Base-by-base conservation (phyloP, 768 basidiomycete species). In the Hericium erinaceus region DNA sequence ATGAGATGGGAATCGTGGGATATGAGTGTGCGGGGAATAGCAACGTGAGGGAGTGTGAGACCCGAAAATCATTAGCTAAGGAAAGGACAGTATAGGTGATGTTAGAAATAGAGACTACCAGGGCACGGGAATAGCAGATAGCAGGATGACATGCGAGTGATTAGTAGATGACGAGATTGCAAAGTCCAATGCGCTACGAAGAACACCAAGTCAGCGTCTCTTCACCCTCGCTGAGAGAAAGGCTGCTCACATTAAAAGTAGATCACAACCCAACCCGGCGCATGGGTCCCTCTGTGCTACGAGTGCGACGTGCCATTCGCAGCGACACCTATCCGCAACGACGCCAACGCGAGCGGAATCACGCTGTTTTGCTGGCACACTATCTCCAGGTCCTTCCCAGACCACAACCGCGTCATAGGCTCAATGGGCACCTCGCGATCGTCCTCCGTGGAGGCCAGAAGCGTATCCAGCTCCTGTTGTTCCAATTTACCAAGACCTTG, bases 291-390 rank as follows among this genome's bases (percentile, higher is more conserved):
- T 18, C 44, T 18, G n/a, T 46, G 20, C 44, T 46, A 46, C 18
- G 44, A 46, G n/a, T 46, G 44, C 44, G 44, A 20, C 33, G 38
- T 33, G 39, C 38, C 44, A 4, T 46, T 46, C 26, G n/a, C 28
- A 7, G 75, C 79, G 48, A 77, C 72, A 40, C 76, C 77, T 12
- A 79, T 77, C 65, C 82, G 80, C 49, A 89, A 68, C 60, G 79
- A 77, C 53, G 84, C 80, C 49, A 95, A 76, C 56, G 94, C 81
- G 38, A 83, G 73, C 3, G 89, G 80, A 39, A 98, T 83, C 13
- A 89, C 78, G 66, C 92, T 93, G 65, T 97, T 98, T 70, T 97
- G 94, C 62, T 84, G 82, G 67, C 92, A 95, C 37, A 89, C 81
- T 64, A 87, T 70, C 66, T 90, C 85, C 59, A 98, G 71, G 65